phyloP scores from a whole-genome alignment of 331 rosid genomes.

The Cydonia oblonga region DNA sequence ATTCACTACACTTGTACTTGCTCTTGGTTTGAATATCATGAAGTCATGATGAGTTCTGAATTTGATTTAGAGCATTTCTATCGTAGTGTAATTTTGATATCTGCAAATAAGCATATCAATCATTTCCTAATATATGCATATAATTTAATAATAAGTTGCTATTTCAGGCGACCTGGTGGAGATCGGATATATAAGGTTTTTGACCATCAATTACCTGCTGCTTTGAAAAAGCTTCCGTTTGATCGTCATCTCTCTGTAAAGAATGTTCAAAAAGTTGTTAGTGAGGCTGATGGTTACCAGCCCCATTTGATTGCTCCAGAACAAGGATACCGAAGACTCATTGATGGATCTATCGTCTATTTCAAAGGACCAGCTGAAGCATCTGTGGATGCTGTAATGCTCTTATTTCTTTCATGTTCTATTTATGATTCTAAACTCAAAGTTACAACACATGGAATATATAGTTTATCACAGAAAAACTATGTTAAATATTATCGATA shows the following conservation, averaged over 20 bases:
- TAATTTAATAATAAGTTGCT: background rate
- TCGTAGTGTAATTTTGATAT: background rate
- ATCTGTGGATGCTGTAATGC: conserved; percentile 92
- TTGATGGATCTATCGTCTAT: conserved; percentile 83
- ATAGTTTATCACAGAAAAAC: background rate
- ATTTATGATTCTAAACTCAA: background rate
- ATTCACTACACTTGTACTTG: background rate
- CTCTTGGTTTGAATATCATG: background rate
- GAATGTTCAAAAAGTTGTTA: conserved; percentile 87
- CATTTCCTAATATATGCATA: background rate
- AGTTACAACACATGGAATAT: background rate
- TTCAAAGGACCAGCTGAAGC: conserved; percentile 99
- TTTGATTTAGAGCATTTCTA: background rate
- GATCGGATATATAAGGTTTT: conserved; percentile 94
- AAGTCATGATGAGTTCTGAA: background rate
- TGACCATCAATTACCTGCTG: conserved; percentile 94
- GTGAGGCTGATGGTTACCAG: conserved; percentile 98
- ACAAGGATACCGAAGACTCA: conserved; percentile 95
- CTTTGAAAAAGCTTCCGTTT: conserved; percentile 84
- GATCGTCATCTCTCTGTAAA: conserved; percentile 84
- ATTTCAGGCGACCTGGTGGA: conserved; percentile 90
- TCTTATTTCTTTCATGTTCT: conserved; percentile 1
- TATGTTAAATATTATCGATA: background rate
- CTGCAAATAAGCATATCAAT: background rate
- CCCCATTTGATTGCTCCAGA: conserved; percentile 99